These are phyloP conservation scores for Penicillium herquei DNA, from an alignment of 495 filamentous ascomycete genomes.

Conservation along the genomic window DNA sequence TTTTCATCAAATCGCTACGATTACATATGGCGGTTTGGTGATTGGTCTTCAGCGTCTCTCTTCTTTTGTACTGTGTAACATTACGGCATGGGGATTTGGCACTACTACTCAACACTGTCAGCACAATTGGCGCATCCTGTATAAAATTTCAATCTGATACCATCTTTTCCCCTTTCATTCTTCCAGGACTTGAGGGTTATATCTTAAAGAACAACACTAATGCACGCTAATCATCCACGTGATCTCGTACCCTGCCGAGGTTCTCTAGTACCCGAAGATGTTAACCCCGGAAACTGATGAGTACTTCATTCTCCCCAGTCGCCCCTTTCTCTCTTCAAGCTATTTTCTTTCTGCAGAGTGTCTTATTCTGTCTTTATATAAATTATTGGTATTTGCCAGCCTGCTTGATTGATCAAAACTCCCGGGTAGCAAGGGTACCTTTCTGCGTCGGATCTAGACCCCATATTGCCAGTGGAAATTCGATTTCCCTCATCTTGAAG, in stretches of 20 bases:
- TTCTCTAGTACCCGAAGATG: slow-evolving; percentile 8
- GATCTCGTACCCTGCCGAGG: slow-evolving; percentile 20
- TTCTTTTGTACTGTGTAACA: slow-evolving; percentile 30
- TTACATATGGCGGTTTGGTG: slow-evolving; percentile 15
- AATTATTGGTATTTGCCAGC: too few species aligned
- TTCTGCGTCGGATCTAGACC: too few species aligned
- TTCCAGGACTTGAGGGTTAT: too few species aligned
- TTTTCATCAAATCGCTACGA: background rate
- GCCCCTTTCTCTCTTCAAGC: background rate
- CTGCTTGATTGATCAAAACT: too few species aligned
- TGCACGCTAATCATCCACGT: slow-evolving; percentile 3
- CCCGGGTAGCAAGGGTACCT: too few species aligned
- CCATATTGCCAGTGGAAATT: too few species aligned
- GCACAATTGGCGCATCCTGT: slow-evolving; percentile 42
- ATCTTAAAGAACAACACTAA: background rate
- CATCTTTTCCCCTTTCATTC: slow-evolving; percentile 5
- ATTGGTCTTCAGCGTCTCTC: slow-evolving; percentile 9
- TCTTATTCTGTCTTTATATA: too few species aligned
- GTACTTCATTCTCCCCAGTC: background rate
- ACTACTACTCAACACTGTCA: slow-evolving; percentile 27
- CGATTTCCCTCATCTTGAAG: too few species aligned
- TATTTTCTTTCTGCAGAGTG: too few species aligned
- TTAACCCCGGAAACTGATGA: slow-evolving; percentile 3
- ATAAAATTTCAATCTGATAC: slow-evolving; percentile 33
- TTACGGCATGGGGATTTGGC: slow-evolving; percentile 33